Evolutionary conservation across 306 rosid genomes (phyloP), one percentile per base, ranked within the genome.

Genomic region (Corylus americana): DNA sequence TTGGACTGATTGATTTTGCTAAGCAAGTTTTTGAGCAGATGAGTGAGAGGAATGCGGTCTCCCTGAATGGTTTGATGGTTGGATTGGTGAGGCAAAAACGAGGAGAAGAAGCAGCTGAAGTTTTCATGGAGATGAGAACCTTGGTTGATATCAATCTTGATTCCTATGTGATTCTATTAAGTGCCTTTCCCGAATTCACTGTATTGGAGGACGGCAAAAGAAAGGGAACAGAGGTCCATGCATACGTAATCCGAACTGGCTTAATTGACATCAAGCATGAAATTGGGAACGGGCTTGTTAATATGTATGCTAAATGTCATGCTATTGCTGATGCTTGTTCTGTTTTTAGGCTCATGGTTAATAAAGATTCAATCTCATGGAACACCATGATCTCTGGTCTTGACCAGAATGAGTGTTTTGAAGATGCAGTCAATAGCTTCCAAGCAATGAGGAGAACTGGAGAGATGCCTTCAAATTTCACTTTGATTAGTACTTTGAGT

Each of bases 11-110:
- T 67, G 80, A 80, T 76, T 79, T 73, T 74, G 92, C 98, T 62
- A 88, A 86, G 73, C 71, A 84, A 75, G 83, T 94, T 70, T 92
- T 90, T 77, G 84, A 85, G 80, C 94, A 82, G 85, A 89, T 92
- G 94, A 66, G 80, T 76, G 83, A 78, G 85, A 84, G 90, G 74
- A 94, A 90, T 86, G 91, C 88, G 16, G 91, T 94, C 78, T 89
- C 98, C 22, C 78, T 92, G 92, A 91, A 94, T 78, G 98, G 98
- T 8, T 89, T 94, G 71, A 87, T 94, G 88, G 95, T 94, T 85
- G 98, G 96, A 53, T 78, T 94, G 89, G 90, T 87, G 78, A 92
- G 80, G 83, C 97, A 90, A 78, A 91, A 87, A 80, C 85, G 62
- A 71, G 97, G 96, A 77, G 96, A 90, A 88, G 97, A 91, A 89